A percentile compares a stretch with the other conserved stretches of the same genome.
Conservation (phyloP, 805 yeast species). For the Jamesozyma spencerorum region DNA sequence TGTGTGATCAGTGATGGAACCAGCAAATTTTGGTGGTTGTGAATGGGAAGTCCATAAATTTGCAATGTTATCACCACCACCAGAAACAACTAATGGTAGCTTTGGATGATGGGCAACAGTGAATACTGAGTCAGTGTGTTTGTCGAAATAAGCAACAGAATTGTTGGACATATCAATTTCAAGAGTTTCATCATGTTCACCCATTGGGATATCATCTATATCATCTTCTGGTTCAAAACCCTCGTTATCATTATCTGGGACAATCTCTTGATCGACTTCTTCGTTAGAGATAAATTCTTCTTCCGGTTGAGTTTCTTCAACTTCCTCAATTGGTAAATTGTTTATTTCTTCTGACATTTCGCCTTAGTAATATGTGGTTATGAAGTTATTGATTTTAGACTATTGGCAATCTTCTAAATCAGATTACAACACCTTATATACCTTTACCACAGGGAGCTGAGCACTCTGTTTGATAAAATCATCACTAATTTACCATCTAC, state of each 20-base stretch:
- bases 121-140: slow-evolving; percentile 81
- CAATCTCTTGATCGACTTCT: slow-evolving; percentile 38
- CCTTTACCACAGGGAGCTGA: too few species aligned
- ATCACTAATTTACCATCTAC: neutral
- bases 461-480: too few species aligned
- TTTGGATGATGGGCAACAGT: slow-evolving; percentile 75
- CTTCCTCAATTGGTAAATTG: slow-evolving; percentile 7
- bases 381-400: neutral
- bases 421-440: too few species aligned
- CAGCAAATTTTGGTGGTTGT: slow-evolving; percentile 72
- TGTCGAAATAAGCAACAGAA: slow-evolving; percentile 81
- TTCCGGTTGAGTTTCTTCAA: slow-evolving; percentile 14
- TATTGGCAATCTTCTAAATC: neutral
- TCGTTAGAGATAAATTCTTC: slow-evolving; percentile 33
- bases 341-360: slow-evolving; percentile 10
- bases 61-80: slow-evolving; percentile 91
- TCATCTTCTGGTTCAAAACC: slow-evolving; percentile 32
- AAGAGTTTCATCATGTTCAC: slow-evolving; percentile 33
- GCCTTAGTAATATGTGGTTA: neutral
- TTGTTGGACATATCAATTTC: slow-evolving; percentile 86
- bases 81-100: slow-evolving; percentile 78
- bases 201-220: slow-evolving; percentile 27
- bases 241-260: slow-evolving; percentile 27
- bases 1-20: slow-evolving; percentile 68
- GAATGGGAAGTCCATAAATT: slow-evolving; percentile 89